Base-by-base conservation (phyloP, 139 green algal species). In the Tetratostichococcus sp. region DNA sequence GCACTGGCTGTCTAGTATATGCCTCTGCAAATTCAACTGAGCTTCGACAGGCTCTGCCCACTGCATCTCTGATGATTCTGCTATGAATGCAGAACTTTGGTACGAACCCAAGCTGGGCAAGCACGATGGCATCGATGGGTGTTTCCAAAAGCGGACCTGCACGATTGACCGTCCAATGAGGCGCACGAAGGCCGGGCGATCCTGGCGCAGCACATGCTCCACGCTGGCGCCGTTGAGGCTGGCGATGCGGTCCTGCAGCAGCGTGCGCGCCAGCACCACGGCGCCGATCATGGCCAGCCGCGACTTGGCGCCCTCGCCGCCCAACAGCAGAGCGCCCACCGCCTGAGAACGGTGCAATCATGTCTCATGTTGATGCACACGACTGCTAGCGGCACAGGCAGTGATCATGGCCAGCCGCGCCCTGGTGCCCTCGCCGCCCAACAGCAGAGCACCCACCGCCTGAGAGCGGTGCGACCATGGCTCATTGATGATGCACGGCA, bases 171-270 rank as follows among this genome's bases (percentile, higher is more conserved):
- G 28, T 57, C 82, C 82, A 14, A 90, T 86, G 35, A 90, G 79
- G 26, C 76, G 43, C n/a, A 84, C 70, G 42, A 87, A 87, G 57
- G 71, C 84, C 25, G 65, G n/a, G 33, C 65, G 69, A 78, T 91
- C 86, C 82, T 93, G 89, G 6, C 81, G 78, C 59, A 94, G 77
- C 65, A 94, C 88, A 70, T 88, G 78, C 72, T 91, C 72, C 70
- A 94, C 89, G 62, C 71, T 90, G 57, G 72, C 72, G 57, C 89
- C 89, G 75, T 93, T 93, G 30, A 93, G 83, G 39, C 62, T 77
- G n/a, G 88, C 88, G 30, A 92, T 93, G 67, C 88, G 81, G 79
- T 93, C 88, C 70, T 86, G 83, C 65, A 93, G 77, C 70, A 88
- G 79, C 21, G 88, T 90, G 39, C 88, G 78, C 70, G 88, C 77